Conservation (phyloP, 192 early-diverging fungal species). For the Coemansia interrupta region DNA sequence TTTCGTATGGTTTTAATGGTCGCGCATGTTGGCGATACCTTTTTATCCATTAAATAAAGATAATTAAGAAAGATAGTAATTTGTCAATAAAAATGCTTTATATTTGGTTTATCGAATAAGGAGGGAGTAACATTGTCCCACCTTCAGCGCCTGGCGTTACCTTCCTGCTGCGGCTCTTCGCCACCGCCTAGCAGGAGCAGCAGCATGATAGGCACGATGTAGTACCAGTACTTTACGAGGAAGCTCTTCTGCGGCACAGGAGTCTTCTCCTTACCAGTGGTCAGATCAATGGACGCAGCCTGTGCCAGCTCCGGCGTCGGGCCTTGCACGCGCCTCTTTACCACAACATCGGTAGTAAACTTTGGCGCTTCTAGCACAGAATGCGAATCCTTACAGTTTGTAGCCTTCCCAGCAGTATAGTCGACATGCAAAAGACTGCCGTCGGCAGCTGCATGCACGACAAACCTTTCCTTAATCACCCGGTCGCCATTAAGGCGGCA, state of each 20-base stretch:
- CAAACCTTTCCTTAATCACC: slow-evolving; percentile 33
- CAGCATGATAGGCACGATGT: slow-evolving; percentile 52
- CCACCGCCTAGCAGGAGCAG: slow-evolving; percentile 43
- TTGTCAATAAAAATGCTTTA: too few relatives aligned
- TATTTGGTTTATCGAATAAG: too few relatives aligned
- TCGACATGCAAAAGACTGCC: slow-evolving; percentile 35
- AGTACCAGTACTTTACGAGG: slow-evolving; percentile 61
- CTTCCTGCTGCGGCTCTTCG: slow-evolving; percentile 47
- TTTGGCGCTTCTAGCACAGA: not conserved
- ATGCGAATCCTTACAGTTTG: slow-evolving; percentile 15
- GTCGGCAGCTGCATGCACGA: slow-evolving; percentile 20
- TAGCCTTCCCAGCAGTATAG: slow-evolving; percentile 30
- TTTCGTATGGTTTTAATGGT: too few relatives aligned
- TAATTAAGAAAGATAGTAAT: too few relatives aligned
- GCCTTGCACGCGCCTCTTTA: slow-evolving; percentile 21
- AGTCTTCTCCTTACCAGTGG: slow-evolving; percentile 44
- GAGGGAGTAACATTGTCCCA: too few relatives aligned
- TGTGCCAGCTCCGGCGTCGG: slow-evolving; percentile 32
- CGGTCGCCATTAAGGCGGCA: slow-evolving; percentile 21
- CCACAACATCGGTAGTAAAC: slow-evolving; percentile 18
- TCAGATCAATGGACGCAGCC: slow-evolving; percentile 24
- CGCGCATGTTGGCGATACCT: too few relatives aligned
- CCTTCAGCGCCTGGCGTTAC: slow-evolving; percentile 21
- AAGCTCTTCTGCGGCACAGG: slow-evolving; percentile 54
- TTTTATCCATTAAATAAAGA: too few relatives aligned